phyloP scores from a whole-genome alignment of 1,139 yeast species.

The Magnusiomyces starmeri region DNA sequence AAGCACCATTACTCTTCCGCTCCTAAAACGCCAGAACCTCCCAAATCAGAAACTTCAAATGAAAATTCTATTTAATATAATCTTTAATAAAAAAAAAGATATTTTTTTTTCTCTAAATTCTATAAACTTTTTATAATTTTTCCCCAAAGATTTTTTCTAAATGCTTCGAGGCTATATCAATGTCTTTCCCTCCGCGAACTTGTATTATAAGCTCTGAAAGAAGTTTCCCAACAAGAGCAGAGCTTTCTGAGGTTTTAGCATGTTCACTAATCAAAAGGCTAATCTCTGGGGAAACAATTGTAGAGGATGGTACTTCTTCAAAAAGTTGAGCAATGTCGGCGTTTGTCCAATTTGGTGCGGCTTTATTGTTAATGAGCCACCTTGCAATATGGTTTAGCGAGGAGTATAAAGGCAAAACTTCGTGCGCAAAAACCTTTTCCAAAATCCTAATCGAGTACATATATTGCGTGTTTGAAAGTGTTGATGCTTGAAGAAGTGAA shows the following conservation, averaged over 20 bases:
- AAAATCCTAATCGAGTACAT: conserved; percentile 22
- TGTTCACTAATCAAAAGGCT: conserved; percentile 1
- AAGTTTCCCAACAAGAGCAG: conserved; percentile 7
- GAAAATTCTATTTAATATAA: no score
- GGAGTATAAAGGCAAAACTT: conserved; percentile 22
- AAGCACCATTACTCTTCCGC: conserved; percentile 26
- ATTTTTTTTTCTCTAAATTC: not conserved
- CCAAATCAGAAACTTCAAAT: not conserved
- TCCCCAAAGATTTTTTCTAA: conserved; percentile 9
- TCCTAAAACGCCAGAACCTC: conserved; percentile 16
- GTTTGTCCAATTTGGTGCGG: conserved; percentile 19
- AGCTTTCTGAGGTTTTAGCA: not conserved
- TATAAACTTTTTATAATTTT: not conserved
- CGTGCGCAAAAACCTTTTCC: conserved; percentile 22
- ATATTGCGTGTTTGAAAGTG: conserved; percentile 6
- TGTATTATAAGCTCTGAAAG: conserved; percentile 10
- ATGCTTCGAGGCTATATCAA: conserved; percentile 9
- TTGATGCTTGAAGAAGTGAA: conserved; percentile 16
- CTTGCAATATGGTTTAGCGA: conserved; percentile 20
- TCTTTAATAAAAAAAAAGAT: not conserved
- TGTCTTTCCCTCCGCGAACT: conserved; percentile 11
- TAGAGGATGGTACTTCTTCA: conserved; percentile 1
- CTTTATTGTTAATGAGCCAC: conserved; percentile 22
- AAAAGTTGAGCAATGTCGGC: conserved; percentile 21
- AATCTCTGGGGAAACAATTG: not conserved